Evolutionary conservation across 148 eudicot species (phyloP), one percentile per base, ranked within the genome.

Genomic region (Rhododendron henanense): DNA sequence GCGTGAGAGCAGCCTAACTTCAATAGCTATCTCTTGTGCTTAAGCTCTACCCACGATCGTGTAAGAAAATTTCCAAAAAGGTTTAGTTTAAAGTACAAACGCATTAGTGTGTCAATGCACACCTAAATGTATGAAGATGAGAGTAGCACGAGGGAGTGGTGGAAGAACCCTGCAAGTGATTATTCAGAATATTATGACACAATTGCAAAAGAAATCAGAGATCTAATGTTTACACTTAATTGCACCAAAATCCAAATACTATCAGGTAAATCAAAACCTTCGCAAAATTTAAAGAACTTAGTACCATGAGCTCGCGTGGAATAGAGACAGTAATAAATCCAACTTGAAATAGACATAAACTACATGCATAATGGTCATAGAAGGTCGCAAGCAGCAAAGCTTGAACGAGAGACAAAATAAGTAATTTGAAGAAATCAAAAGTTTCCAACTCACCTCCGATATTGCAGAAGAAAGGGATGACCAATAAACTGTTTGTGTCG

Each of bases 381-480:
- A 14, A 45, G 78, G 41, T 31, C 31, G 10, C 85, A 65, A 28
- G 39, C 1, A 5, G 78, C 35, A 25, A 63, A 41, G 23, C 61
- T 31, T 44, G 18, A 19, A 67, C 25, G 41, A 84, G 28, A 33
- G 15, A 57, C 33, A 59, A 10, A 63, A 78, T 45, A 6, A 84
- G 44, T 6, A 11, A 85, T 63, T 65, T 13, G n/a, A 63, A 78
- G 50, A 51, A 75, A 13, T 33, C 8, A 79, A n/a, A 83, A 50
- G 69, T 57, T 87, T 90, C 91, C 92, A 83, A 83, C 85, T 63
- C 83, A 93, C 99, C 94, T 96, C 94, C 5, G 99, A 94, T 81
- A 96, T 90, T 86, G 99, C 95, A 14, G 98, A 91, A 9, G 99
- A 93, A 87, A 96, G 93, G 71, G 99, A 79, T 37, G 99, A 87